These are phyloP conservation scores for Protomyces inouyei DNA, from an alignment of 1,139 yeast genomes.

Conservation along the genomic window DNA sequence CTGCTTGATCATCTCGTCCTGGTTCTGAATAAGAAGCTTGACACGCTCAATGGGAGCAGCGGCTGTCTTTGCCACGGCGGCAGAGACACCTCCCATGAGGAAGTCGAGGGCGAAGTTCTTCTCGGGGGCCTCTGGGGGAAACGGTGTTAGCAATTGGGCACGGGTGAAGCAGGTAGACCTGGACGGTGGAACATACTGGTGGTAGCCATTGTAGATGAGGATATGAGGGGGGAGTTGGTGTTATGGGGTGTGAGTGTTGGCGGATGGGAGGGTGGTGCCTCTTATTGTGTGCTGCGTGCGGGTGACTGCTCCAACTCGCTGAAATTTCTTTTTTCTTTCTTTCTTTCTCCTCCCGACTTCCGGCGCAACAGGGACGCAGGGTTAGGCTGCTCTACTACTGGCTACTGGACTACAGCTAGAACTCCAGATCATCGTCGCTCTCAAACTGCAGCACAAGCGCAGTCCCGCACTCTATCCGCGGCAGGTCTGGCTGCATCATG, in stretches of 20 bases:
- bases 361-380: no score
- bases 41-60: conserved; percentile 84
- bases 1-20: conserved; percentile 78
- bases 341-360: background rate
- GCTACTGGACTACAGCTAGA: no score
- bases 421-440: background rate
- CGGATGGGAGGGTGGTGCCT: background rate
- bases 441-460: background rate
- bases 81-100: conserved; percentile 79
- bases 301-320: background rate
- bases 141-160: background rate
- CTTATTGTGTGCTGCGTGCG: background rate
- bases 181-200: background rate
- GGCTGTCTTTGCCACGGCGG: conserved; percentile 79
- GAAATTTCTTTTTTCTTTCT: background rate
- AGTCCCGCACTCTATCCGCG: background rate
- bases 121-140: conserved; percentile 20
- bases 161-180: background rate
- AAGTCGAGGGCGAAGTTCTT: conserved; percentile 51
- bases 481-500: background rate
- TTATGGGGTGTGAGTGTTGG: background rate
- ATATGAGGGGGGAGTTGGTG: background rate
- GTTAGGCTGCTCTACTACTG: no score
- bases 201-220: background rate
- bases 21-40: conserved; percentile 74